Evolutionary conservation across 768 basidiomycete genomes (phyloP), one percentile per base, ranked within the genome.

Genomic region (Podaxis sp.): DNA sequence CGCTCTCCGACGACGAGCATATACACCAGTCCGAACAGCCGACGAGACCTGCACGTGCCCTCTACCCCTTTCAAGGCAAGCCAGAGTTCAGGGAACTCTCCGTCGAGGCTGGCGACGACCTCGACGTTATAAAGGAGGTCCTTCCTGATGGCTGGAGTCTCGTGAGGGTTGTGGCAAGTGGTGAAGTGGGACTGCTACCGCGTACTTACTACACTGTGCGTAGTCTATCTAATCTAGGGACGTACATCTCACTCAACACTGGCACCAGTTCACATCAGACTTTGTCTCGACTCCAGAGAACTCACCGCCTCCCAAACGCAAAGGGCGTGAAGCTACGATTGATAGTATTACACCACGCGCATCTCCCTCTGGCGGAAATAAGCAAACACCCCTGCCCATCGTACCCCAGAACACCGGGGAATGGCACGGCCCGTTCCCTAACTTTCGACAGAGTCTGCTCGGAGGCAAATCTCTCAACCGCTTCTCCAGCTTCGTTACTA

Each of bases 401-500:
- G 68, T 87, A 11, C 85, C 83, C 2, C 89, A 91, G 67, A 79
- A 80, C 55, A 91, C 90, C 0, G 90, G 89, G 12, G 90, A 91
- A 72, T 89, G 89, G 78, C 71, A 73, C 1, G 68, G 70, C 27
- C 68, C 75, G 15, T 84, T 89, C 65, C 89, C 90, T 1, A 90
- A 84, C 71, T 89, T 91, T 67, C 78, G 86, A 8, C 84, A 84
- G 59, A 88, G 85, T 65, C 78, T 93, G 0, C 82, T 94, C 0
- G 86, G 90, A 33, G 90, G 91, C 9, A 92, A 88, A 73, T 85
- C 85, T 50, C 73, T 93, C 58, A 93, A 93, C 71, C 82, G 91
- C n/a, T 94, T 94, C 74, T 92, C 91, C 0, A 88, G 82, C 60
- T 94, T 93, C 71, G 91, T 94, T 13, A 91, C 89, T 6, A 91